A percentile compares a stretch with the other conserved stretches of the same genome.
phyloP scores from a whole-genome alignment of 192 early-diverging fungal species.

The Lobosporangium transversale region DNA sequence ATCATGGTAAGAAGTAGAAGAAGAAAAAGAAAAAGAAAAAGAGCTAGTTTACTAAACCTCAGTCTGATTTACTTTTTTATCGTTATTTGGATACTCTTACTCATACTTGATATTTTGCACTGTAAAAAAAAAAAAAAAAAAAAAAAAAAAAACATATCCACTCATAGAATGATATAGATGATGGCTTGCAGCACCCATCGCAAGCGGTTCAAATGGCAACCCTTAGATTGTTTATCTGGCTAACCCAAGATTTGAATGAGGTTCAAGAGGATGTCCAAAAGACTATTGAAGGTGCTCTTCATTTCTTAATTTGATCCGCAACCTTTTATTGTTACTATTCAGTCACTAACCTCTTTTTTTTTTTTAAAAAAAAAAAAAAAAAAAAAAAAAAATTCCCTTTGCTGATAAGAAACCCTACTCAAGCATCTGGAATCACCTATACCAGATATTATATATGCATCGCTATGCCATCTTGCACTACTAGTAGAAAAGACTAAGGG shows the following conservation, averaged over 20 bases:
- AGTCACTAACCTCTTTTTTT: too few relatives aligned
- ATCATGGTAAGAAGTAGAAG: constrained; percentile 41
- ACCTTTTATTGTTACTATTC: background rate
- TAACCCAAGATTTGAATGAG: constrained; percentile 45
- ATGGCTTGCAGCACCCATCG: constrained; percentile 38
- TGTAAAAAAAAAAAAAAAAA: too few relatives aligned
- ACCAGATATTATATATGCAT: constrained; percentile 27
- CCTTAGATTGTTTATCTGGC: constrained; percentile 47
- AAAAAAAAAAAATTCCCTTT: background rate
- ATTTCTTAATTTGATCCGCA: background rate
- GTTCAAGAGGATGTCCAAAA: constrained; percentile 53
- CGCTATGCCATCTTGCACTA: constrained; percentile 16
- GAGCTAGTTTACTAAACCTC: too few relatives aligned
- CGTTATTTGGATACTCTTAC: too few relatives aligned
- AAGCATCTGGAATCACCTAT: constrained; percentile 26
- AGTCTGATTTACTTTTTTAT: too few relatives aligned
- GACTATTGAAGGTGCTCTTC: constrained; percentile 39
- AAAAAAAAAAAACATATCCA: too few relatives aligned
- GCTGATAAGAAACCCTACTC: constrained; percentile 28
- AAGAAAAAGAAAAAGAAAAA: too few relatives aligned
- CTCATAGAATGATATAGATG: constrained; percentile 54
- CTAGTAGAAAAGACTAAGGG: constrained; percentile 16
- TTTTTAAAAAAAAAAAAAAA: too few relatives aligned
- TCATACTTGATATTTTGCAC: too few relatives aligned
- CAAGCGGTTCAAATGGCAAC: constrained; percentile 53